These are phyloP conservation scores for Infundibulicybe gibba DNA, from an alignment of 768 basidiomycete species.

Conservation along the genomic window DNA sequence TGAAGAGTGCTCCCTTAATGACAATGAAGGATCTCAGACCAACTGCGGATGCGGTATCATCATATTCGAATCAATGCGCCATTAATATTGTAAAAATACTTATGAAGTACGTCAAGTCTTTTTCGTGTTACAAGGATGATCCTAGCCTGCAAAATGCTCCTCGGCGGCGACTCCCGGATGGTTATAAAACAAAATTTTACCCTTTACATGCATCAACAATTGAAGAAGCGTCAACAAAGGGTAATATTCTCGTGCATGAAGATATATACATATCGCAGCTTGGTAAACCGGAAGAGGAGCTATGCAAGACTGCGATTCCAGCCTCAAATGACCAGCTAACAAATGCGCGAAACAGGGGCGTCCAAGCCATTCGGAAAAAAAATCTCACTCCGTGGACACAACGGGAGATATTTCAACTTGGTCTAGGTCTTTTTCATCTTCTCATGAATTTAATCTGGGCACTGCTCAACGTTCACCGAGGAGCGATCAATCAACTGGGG, in stretches of 20 bases:
- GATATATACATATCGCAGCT: constrained; percentile 21
- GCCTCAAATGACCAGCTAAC: constrained; percentile 24
- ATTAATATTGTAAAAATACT: too few species aligned
- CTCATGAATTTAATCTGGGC: too few species aligned
- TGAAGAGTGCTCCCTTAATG: too few species aligned
- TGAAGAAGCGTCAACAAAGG: constrained; percentile 23
- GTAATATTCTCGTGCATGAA: constrained; percentile 21
- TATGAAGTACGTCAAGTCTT: too few species aligned
- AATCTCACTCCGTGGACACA: too few species aligned
- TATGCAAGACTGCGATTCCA: constrained; percentile 14
- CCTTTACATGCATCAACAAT: constrained; percentile 19
- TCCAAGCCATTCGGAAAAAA: constrained; percentile 9
- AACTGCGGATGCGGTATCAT: too few species aligned
- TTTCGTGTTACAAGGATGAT: not conserved
- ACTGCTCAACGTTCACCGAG: too few species aligned
- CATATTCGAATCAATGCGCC: too few species aligned
- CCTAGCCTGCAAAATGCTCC: constrained; percentile 11
- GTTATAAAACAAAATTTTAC: constrained; percentile 18
- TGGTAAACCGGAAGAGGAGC: not conserved
- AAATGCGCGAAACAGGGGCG: constrained; percentile 16
- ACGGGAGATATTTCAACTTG: too few species aligned
- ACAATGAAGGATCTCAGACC: too few species aligned
- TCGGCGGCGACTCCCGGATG: constrained; percentile 12
- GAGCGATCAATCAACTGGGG: too few species aligned
- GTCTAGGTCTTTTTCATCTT: too few species aligned